Conservation (phyloP, 2,329 filamentous ascomycete genomes). For the Fusarium camptoceras region DNA sequence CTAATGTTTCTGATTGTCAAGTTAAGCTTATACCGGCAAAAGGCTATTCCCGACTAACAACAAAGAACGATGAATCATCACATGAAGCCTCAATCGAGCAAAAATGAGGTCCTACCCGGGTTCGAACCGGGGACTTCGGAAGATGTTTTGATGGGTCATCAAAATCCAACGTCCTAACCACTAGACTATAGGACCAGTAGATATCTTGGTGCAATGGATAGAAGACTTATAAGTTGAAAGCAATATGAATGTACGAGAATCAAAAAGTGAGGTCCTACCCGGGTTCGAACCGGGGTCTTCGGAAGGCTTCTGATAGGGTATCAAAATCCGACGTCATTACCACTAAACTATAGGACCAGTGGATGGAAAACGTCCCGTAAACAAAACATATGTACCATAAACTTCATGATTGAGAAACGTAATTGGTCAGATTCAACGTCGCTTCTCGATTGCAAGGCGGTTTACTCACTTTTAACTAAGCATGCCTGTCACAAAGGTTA, state of each 20-base stretch:
- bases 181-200: slow-evolving; percentile 28
- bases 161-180: slow-evolving; percentile 35
- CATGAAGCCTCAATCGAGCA: neutral
- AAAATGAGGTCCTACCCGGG: slow-evolving; percentile 32
- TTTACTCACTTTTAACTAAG: neutral
- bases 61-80: neutral
- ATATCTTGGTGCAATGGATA: fast-evolving
- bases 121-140: slow-evolving; percentile 33
- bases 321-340: slow-evolving; percentile 37
- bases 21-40: fast-evolving
- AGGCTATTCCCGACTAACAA: neutral
- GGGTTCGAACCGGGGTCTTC: slow-evolving; percentile 35
- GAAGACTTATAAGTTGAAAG: fast-evolving
- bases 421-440: neutral
- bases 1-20: neutral
- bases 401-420: neutral
- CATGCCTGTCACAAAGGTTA: neutral
- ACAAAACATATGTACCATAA: neutral
- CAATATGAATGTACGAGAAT: fast-evolving
- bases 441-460: fast-evolving
- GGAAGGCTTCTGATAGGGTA: slow-evolving; percentile 16
- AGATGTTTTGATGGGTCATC: slow-evolving; percentile 4
- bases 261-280: slow-evolving; percentile 32
- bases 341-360: slow-evolving; percentile 34
- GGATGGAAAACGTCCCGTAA: fast-evolving